Base-by-base conservation (phyloP, 2,329 filamentous ascomycete species). In the Blastomyces parvus region DNA sequence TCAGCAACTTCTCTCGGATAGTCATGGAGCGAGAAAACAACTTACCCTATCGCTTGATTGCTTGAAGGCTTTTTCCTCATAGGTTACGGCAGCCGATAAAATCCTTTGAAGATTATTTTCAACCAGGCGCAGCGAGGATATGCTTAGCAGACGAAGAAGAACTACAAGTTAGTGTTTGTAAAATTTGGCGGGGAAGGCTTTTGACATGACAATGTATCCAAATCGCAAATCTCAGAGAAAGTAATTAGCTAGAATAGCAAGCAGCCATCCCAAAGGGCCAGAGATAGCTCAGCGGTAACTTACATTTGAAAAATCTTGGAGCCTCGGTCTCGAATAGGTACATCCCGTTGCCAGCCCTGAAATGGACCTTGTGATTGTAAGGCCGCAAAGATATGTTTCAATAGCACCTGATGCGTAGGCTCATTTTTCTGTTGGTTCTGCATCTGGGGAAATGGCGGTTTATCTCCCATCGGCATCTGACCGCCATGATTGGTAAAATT, bases 111-210 rank as follows among this genome's bases (percentile, higher is more conserved):
- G 63, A 38, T 73, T 74, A 33, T 77, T 77, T 64, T 79, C 73
- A 50, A 80, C 76, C 33, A 81, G 69, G 65, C 77, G 75, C 61
- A 81, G 73, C 50, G 78, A 78, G 40, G 78, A 77, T 62, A 79
- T 76, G 72, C 76, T 78, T 52, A 33, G 36, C 40, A 48, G 33
- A 11, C 14, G 42, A 53, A n/a, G 30, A 55, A 63, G 9, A 58
- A 7, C n/a, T 27, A 44, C 30, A 17, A 22, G 50, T 59, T 42
- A 50, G 52, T 40, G 19, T 17, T 22, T 57, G 19, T 57, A 36
- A 22, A 57, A 25, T 40, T 25, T 57, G 55, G 36, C 17, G 1
- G 33, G 22, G 55, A 40, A 17, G 27, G 19, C 30, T 46, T n/a
- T 42, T 11, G 17, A 57, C 55, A 57, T 2, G 52, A 36, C 14